A percentile compares a stretch with the other conserved stretches of the same genome.
Conservation (phyloP, 306 rosid species). For the Neltuma alba region DNA sequence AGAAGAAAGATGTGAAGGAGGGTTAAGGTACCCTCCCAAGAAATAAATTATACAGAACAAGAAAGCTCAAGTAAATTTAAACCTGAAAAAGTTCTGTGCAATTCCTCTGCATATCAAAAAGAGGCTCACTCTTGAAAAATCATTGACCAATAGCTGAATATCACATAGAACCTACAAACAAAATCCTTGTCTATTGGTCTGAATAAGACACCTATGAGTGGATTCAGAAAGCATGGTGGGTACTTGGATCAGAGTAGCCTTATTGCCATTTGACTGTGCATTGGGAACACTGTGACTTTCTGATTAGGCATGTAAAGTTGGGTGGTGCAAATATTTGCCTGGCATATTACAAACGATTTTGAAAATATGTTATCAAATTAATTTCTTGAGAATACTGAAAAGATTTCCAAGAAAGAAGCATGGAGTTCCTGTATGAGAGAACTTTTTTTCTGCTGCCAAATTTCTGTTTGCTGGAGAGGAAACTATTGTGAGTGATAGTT, state of each 20-base stretch:
- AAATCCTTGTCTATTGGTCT: neutral
- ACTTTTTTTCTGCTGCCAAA: neutral
- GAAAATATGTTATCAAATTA: constrained; percentile 9
- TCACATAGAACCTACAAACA: neutral
- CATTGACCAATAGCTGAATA: neutral
- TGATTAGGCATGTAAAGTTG: neutral
- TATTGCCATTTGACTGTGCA: neutral
- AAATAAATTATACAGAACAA: neutral
- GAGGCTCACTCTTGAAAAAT: neutral
- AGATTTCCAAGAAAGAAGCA: constrained; percentile 11
- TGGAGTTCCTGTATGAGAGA: neutral
- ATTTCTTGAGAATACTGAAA: constrained; percentile 22
- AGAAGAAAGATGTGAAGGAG: neutral
- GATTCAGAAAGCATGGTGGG: neutral
- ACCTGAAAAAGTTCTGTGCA: neutral
- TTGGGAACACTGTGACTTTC: neutral
- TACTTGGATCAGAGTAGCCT: neutral
- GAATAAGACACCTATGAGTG: neutral
- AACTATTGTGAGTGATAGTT: neutral
- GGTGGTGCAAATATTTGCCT: constrained; percentile 8
- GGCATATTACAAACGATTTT: neutral
- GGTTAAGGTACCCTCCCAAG: neutral
- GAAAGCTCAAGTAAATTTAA: neutral
- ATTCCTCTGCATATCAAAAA: constrained; percentile 36
- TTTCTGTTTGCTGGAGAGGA: neutral